Percentiles rank a stretch among this genome's conserved stretches.
Evolutionary conservation across 1,284 basidiomycete species (phyloP).

Genomic region (Boletus chippewaensis): DNA sequence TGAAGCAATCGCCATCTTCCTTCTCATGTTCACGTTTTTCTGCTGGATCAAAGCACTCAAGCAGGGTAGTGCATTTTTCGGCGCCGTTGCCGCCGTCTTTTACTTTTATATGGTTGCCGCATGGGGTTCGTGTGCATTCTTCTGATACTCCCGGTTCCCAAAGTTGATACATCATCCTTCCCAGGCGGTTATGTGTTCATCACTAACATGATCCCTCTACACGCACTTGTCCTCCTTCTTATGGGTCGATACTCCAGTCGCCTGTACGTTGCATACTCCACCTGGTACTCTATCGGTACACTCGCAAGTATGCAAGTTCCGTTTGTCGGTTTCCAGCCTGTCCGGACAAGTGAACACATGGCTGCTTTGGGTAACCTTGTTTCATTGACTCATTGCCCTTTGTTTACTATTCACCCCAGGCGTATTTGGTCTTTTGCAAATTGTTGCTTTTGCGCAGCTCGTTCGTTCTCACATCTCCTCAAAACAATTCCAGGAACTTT

Average conservation of each 20-base stretch:
- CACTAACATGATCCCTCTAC: constrained; percentile 99
- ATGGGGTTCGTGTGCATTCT: constrained; percentile 65
- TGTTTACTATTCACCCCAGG: constrained; percentile 37
- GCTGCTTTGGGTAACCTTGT: constrained; percentile 72
- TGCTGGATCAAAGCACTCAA: constrained; percentile 97
- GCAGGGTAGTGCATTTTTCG: constrained; percentile 87
- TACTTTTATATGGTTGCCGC: constrained; percentile 99
- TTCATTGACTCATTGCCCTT: background rate
- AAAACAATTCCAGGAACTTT: constrained; percentile 86
- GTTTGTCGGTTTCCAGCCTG: constrained; percentile 99
- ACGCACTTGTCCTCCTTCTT: constrained; percentile 85
- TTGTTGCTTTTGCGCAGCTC: constrained; percentile 90
- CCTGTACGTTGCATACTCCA: constrained; percentile 93
- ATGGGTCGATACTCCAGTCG: constrained; percentile 97
- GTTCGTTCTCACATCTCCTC: constrained; percentile 87
- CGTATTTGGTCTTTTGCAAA: constrained; percentile 95
- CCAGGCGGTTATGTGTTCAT: constrained; percentile 97
- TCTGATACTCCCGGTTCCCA: background rate
- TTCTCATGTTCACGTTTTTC: constrained; percentile 99
- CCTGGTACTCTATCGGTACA: constrained; percentile 97
- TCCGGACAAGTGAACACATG: constrained; percentile 98
- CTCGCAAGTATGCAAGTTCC: constrained; percentile 98
- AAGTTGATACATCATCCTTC: constrained; percentile 5
- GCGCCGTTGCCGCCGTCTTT: constrained; percentile 87
- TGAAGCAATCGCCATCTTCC: constrained; percentile 99